These are phyloP conservation scores for Pythium oligandrum DNA, from an alignment of 352 stramenopile species.

Conservation along the genomic window DNA sequence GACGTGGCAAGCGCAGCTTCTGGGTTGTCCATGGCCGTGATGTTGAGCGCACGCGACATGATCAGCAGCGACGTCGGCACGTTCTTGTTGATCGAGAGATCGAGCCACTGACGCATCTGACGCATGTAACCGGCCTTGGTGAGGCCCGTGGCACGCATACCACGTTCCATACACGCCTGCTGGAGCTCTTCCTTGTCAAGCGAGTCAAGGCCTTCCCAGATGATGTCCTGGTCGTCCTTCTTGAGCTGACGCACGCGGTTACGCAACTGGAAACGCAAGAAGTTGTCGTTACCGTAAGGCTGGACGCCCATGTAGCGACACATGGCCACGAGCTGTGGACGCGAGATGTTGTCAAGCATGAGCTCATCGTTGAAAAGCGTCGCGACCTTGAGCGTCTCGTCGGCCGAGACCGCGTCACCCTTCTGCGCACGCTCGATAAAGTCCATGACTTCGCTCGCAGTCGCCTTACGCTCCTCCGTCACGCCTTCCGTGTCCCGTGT, in stretches of 20 bases:
- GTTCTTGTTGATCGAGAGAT: conserved; percentile 97
- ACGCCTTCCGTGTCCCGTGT: conserved; percentile 75
- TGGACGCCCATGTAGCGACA: conserved; percentile 97
- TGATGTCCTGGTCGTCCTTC: conserved; percentile 98
- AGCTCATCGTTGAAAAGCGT: conserved; percentile 97
- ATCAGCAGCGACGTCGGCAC: conserved; percentile 98
- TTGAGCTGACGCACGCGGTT: conserved; percentile 92
- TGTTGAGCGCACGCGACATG: conserved; percentile 97
- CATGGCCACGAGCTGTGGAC: conserved; percentile 96
- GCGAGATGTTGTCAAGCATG: conserved; percentile 97
- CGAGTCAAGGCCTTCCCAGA: conserved; percentile 97
- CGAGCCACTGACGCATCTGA: conserved; percentile 97
- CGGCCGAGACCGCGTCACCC: conserved; percentile 64
- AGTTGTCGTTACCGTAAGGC: conserved; percentile 95
- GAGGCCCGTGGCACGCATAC: conserved; percentile 95
- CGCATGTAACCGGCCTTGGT: conserved; percentile 95
- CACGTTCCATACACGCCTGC: conserved; percentile 95
- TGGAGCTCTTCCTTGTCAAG: conserved; percentile 98
- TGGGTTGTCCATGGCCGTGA: conserved; percentile 83
- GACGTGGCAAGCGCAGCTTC: conserved; percentile 84
- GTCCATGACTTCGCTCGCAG: conserved; percentile 76
- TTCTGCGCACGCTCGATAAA: conserved; percentile 80
- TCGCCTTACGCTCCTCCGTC: conserved; percentile 71
- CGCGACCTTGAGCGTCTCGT: conserved; percentile 88
- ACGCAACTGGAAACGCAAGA: conserved; percentile 94